These are phyloP conservation scores for Scutellaria baicalensis DNA, from an alignment of 257 asterid species.

Conservation along the genomic window DNA sequence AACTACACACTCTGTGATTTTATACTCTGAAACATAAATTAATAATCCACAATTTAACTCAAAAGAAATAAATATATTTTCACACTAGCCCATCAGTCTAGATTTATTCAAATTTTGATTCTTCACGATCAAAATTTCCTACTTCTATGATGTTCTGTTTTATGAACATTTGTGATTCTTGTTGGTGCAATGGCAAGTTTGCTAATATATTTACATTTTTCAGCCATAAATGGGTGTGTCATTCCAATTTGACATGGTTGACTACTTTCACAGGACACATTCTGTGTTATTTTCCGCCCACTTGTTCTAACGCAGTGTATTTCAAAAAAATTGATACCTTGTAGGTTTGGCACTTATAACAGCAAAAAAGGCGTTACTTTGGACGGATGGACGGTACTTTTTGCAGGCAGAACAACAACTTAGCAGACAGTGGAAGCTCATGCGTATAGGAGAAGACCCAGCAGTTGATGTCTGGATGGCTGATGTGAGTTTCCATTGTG, in stretches of 20 bases:
- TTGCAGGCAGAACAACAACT: slow-evolving; percentile 89
- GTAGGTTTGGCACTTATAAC: slow-evolving; percentile 87
- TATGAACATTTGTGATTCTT: neutral
- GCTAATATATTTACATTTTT: neutral
- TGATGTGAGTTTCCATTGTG: slow-evolving; percentile 48
- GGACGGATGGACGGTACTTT: slow-evolving; percentile 98
- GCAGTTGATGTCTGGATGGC: slow-evolving; percentile 83
- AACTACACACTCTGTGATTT: too few relatives aligned
- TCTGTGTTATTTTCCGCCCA: neutral
- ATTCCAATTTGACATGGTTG: neutral
- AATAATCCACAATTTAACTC: too few relatives aligned
- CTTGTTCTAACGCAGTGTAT: neutral
- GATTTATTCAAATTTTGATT: too few relatives aligned
- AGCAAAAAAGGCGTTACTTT: slow-evolving; percentile 67
- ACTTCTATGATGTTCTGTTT: neutral
- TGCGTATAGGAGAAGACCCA: slow-evolving; percentile 89
- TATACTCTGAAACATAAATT: too few relatives aligned
- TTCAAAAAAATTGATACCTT: neutral
- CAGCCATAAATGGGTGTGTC: neutral
- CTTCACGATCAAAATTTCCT: neutral
- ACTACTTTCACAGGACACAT: neutral
- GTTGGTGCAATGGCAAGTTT: slow-evolving; percentile 1
- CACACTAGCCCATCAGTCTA: too few relatives aligned
- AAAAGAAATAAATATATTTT: too few relatives aligned
- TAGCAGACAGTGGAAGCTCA: slow-evolving; percentile 82